Evolutionary conservation across 768 basidiomycete species (phyloP), one percentile per base, ranked within the genome.

Genomic region (Hemileccinum impolitum): DNA sequence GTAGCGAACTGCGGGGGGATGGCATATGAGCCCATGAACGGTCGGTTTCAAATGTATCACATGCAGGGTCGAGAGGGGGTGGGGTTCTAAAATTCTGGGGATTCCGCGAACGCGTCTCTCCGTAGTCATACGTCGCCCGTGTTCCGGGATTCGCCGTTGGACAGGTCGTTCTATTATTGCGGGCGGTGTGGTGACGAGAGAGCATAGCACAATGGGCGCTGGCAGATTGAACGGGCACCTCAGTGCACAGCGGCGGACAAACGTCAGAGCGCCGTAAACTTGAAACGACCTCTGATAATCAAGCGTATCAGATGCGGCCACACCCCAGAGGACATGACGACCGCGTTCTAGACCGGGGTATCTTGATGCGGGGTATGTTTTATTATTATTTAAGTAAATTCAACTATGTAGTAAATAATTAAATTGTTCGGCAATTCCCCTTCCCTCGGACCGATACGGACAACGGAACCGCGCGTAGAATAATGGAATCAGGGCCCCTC

Each of bases 241-340:
- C n/a, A n/a, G n/a, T n/a, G n/a, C n/a, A n/a, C n/a, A 39, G 25
- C 58, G 58, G 58, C 58, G 58, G 59, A 61, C 38, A 44, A 54
- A 32, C 32, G 19, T 19, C 26, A 40, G 26, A 54, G 48, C 45
- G 48, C 59, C 59, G 59, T 62, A 60, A 60, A 62, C 59, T 34
- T 26, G 47, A 23, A 23, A 6, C 6, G 51, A 48, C 57, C 60
- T 63, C n/a, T n/a, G n/a, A n/a, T n/a, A n/a, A 61, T 62, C 60
- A 61, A 43, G 48, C 60, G 60, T 61, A 60, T 61, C 61, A 63
- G 60, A 62, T n/a, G n/a, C n/a, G n/a, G n/a, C n/a, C n/a, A n/a
- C n/a, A n/a, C n/a, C n/a, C n/a, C n/a, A n/a, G n/a, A n/a, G n/a
- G n/a, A 23, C 23, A 23, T 23, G 23, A 23, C 23, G 23, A 23